Conservation (phyloP, 306 rosid species). For the Prunus mongolica region DNA sequence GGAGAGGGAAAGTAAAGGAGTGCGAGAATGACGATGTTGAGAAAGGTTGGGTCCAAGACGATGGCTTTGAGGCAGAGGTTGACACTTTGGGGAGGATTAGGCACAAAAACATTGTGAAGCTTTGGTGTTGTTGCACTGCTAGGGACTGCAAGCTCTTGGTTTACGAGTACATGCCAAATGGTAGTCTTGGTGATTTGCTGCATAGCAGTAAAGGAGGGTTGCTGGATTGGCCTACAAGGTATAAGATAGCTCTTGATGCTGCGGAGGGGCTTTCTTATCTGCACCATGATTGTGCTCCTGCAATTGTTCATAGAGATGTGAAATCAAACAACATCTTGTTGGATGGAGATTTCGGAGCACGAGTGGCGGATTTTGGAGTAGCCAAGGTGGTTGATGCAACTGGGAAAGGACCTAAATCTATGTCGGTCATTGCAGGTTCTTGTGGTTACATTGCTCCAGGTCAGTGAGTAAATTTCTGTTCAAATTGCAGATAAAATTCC, state of each 20-base stretch:
- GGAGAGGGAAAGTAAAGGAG: conserved; percentile 45
- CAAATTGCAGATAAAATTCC: not conserved
- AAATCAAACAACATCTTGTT: conserved; percentile 86
- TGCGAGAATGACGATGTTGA: conserved; percentile 49
- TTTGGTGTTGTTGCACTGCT: conserved; percentile 89
- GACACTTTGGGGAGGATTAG: conserved; percentile 82
- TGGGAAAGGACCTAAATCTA: conserved; percentile 62
- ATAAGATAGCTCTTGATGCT: conserved; percentile 75
- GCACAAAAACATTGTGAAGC: conserved; percentile 93
- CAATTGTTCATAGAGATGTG: conserved; percentile 91
- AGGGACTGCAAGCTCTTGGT: conserved; percentile 84
- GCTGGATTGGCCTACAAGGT: conserved; percentile 91
- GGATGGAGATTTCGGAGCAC: conserved; percentile 76
- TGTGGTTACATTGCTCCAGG: conserved; percentile 99
- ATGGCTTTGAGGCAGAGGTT: conserved; percentile 83
- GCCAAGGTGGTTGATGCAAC: conserved; percentile 70
- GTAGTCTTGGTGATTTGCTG: conserved; percentile 87
- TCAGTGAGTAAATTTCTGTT: conserved; percentile 18
- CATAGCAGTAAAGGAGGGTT: conserved; percentile 75
- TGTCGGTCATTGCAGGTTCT: conserved; percentile 89
- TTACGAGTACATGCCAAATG: conserved; percentile 95
- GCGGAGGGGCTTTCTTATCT: conserved; percentile 96
- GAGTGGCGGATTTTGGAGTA: conserved; percentile 91
- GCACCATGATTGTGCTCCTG: conserved; percentile 93
- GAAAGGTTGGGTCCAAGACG: conserved; percentile 45